Evolutionary conservation across 345 rosid genomes (phyloP), one percentile per base, ranked within the genome.

Genomic region (Sisymbrium altissimum): DNA sequence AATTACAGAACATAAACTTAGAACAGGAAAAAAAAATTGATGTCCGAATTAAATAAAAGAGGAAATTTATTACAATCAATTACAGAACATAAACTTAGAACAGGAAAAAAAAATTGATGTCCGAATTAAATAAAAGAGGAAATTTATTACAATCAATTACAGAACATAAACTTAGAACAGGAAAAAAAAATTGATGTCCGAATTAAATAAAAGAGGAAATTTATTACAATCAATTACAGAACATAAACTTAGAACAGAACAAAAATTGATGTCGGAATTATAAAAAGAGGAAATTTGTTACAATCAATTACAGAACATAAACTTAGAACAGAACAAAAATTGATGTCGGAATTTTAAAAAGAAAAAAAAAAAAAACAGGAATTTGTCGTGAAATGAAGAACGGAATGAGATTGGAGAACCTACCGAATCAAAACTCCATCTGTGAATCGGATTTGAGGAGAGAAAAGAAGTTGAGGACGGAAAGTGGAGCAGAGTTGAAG

Each of bases 401-500:
- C n/a, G n/a, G n/a, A n/a, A n/a, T n/a, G n/a, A n/a, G n/a, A n/a
- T n/a, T n/a, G n/a, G n/a, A n/a, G n/a, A 18, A 7, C 64, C 0
- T 61, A 80, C 81, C 66, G 70, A 59, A 70, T 9, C 11, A 57
- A 70, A 33, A 64, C 18, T 15, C 46, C 70, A 30, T 69, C 21
- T 15, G 77, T 8, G 7, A 78, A 55, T 2, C 50, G 67, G 33
- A 55, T 10, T 52, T 70, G 83, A 56, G 19, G 62, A 25, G 76
- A 70, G 60, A 67, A 39, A 64, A 75, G 40, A 61, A 61, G 52
- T 18, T 66, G 78, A 40, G 74, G 48, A 54, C 73, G 76, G 38
- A 80, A 65, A 58, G 60, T 71, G 72, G 79, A 78, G 59, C 71
- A 83, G 56, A 83, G 82, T 64, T 73, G 81, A 72, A 79, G 71